phyloP scores from a whole-genome alignment of 352 stramenopile species.

The Phytophthora agathidicida region DNA sequence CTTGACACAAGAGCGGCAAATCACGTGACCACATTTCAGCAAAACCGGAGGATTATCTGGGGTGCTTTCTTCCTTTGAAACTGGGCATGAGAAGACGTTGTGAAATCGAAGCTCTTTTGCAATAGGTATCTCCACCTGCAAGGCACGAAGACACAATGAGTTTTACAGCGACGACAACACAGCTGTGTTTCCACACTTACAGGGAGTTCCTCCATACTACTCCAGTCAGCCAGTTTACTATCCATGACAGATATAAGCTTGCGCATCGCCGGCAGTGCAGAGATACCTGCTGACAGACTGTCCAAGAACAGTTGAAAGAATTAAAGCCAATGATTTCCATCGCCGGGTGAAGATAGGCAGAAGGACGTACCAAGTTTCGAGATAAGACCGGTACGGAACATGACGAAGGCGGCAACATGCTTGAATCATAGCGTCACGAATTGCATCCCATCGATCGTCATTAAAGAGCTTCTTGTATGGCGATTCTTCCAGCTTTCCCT shows the following conservation, averaged over 20 bases:
- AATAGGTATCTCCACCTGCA: slow-evolving; percentile 78
- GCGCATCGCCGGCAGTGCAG: slow-evolving; percentile 72
- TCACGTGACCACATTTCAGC: slow-evolving; percentile 88
- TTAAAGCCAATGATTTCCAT: too few species aligned
- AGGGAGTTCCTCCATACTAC: slow-evolving; percentile 72
- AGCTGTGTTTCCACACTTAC: slow-evolving; percentile 29
- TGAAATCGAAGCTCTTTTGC: slow-evolving; percentile 86
- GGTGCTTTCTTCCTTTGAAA: slow-evolving; percentile 89
- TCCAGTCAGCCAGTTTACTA: slow-evolving; percentile 79
- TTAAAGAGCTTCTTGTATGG: slow-evolving; percentile 84
- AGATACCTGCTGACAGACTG: slow-evolving; percentile 76
- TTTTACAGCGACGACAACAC: not conserved
- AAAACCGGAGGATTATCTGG: slow-evolving; percentile 83
- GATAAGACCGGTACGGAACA: slow-evolving; percentile 74
- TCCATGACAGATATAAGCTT: slow-evolving; percentile 86
- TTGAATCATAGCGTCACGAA: slow-evolving; percentile 68
- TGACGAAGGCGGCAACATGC: slow-evolving; percentile 76
- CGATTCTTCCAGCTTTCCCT: slow-evolving; percentile 69
- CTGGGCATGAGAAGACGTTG: slow-evolving; percentile 87
- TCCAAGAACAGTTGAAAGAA: slow-evolving; percentile 8
- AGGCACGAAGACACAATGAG: slow-evolving; percentile 1
- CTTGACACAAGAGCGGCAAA: slow-evolving; percentile 83
- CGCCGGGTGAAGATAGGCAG: not conserved
- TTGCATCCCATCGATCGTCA: slow-evolving; percentile 71
- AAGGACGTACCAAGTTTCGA: slow-evolving; percentile 67